These are phyloP conservation scores for Centella asiatica DNA, from an alignment of 129 eudicot genomes.

Conservation along the genomic window DNA sequence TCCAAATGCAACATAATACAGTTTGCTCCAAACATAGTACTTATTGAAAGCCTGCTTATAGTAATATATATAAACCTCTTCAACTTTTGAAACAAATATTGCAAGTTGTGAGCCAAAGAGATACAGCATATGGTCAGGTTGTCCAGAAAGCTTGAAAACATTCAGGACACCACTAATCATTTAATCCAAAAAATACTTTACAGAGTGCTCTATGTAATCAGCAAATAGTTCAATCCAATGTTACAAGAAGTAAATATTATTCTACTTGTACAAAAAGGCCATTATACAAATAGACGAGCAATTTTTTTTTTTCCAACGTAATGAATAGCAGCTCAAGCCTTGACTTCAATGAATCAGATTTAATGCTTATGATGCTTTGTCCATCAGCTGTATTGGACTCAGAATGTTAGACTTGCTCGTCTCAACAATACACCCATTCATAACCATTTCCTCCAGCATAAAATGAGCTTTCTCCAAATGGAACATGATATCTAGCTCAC, in stretches of 20 bases:
- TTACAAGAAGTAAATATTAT: background rate
- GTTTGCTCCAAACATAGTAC: no score
- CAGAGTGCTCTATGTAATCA: background rate
- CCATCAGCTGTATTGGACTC: conserved; percentile 88
- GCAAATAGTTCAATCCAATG: background rate
- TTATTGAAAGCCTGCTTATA: no score
- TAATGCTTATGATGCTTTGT: conserved; percentile 49
- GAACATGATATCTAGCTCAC: conserved; percentile 94
- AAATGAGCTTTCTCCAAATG: conserved; percentile 94
- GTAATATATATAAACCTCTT: no score
- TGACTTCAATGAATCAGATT: background rate
- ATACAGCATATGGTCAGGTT: background rate
- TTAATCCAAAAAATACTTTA: background rate
- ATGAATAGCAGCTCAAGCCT: background rate
- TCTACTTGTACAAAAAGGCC: background rate
- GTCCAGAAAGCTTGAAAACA: background rate
- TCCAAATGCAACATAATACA: no score
- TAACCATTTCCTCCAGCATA: conserved; percentile 97
- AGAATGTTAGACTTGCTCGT: conserved; percentile 81
- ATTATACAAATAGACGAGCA: background rate
- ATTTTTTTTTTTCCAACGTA: background rate
- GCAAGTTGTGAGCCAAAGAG: background rate
- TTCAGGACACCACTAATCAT: background rate
- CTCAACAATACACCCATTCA: conserved; percentile 86
- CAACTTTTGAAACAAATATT: background rate